These are phyloP conservation scores for Byssoonygena ceratinophila DNA, from an alignment of 2,329 filamentous ascomycete species.

Conservation along the genomic window DNA sequence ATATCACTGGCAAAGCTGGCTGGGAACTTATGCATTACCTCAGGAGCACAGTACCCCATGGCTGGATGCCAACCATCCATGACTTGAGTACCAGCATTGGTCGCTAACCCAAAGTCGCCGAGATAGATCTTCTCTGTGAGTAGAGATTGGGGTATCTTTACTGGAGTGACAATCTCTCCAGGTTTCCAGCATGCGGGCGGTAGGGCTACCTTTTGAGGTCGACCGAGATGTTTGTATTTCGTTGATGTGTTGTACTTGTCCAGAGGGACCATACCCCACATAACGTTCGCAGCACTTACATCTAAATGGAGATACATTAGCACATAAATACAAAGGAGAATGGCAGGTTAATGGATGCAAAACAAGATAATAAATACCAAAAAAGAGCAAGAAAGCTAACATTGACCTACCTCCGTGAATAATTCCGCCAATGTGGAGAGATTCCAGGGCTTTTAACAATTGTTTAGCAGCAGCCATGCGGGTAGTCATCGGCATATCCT, in stretches of 20 bases:
- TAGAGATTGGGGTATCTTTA: conserved; percentile 19
- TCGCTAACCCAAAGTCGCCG: conserved; percentile 23
- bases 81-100: conserved; percentile 14
- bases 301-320: conserved; percentile 18
- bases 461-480: conserved; percentile 25
- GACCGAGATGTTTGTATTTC: conserved; percentile 23
- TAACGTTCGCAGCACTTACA: conserved; percentile 24
- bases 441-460: conserved; percentile 22
- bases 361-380: conserved; percentile 5
- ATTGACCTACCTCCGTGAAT: conserved; percentile 22
- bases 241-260: conserved; percentile 19
- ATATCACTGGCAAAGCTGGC: conserved; percentile 16
- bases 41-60: conserved; percentile 15
- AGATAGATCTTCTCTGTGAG: conserved; percentile 24
- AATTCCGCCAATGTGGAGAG: conserved; percentile 23
- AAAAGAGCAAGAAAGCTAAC: conserved; percentile 2
- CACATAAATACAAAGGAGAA: conserved; percentile 3
- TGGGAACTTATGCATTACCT: conserved; percentile 10
- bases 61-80: conserved; percentile 9
- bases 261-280: conserved; percentile 23
- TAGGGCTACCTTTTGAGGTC: conserved; percentile 22
- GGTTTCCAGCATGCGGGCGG: conserved; percentile 21
- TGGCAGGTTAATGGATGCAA: conserved; percentile 9
- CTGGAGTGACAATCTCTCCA: conserved; percentile 21
- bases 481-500: conserved; percentile 18